phyloP scores from a whole-genome alignment of 208 protist genomes.

The Wallacemonas sp. region DNA sequence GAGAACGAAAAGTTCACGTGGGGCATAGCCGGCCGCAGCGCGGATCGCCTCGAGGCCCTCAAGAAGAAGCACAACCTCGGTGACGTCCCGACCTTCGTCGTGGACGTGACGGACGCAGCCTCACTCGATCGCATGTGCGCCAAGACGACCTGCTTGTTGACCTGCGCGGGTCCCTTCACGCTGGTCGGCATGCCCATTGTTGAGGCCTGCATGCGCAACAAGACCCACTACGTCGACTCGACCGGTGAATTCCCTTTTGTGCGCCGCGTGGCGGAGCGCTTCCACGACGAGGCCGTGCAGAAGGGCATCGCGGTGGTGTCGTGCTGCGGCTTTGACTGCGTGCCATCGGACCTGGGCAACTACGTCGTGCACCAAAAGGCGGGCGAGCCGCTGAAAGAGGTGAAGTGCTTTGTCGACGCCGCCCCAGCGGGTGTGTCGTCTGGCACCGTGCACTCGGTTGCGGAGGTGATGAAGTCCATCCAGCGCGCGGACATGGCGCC shows the following conservation, averaged over 20 bases:
- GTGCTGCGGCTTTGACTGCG: slow-evolving; percentile 89
- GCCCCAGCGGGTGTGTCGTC: slow-evolving; percentile 44
- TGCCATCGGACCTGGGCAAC: slow-evolving; percentile 88
- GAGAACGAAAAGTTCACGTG: slow-evolving; percentile 34
- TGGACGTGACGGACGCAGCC: slow-evolving; percentile 41
- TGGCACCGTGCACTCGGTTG: slow-evolving; percentile 69
- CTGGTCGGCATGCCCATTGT: slow-evolving; percentile 84
- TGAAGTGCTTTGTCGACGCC: slow-evolving; percentile 45
- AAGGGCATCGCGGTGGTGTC: slow-evolving; percentile 68
- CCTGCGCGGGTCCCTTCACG: slow-evolving; percentile 83
- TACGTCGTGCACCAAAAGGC: slow-evolving; percentile 59
- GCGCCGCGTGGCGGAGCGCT: slow-evolving; percentile 55
- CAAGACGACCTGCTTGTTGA: slow-evolving; percentile 59
- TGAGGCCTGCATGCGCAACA: slow-evolving; percentile 76
- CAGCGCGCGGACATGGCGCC: slow-evolving; percentile 37
- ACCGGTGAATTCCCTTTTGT: slow-evolving; percentile 91
- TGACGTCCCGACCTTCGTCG: slow-evolving; percentile 39
- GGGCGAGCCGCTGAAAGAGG: slow-evolving; percentile 42
- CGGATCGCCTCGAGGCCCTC: slow-evolving; percentile 55
- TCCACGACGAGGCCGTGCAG: slow-evolving; percentile 63
- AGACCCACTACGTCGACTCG: slow-evolving; percentile 91
- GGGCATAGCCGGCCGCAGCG: slow-evolving; percentile 80
- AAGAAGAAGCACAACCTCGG: slow-evolving; percentile 49
- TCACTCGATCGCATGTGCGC: slow-evolving; percentile 59
- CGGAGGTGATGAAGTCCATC: slow-evolving; percentile 28